These are phyloP conservation scores for Podaxis mareebaensis DNA, from an alignment of 768 basidiomycete species.

Conservation along the genomic window DNA sequence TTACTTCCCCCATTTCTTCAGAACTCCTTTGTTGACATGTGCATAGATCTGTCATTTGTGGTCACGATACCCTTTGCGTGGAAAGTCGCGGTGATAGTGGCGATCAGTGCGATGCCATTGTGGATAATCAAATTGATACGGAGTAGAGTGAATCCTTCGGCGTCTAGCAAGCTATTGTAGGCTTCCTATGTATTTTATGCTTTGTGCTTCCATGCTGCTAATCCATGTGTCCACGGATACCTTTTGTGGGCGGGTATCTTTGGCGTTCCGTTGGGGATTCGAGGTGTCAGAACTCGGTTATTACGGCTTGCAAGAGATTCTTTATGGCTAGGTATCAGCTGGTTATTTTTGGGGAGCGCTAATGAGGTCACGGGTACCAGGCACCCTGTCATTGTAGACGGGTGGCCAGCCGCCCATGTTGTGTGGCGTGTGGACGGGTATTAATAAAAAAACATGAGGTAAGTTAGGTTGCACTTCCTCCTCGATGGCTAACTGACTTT, in stretches of 20 bases:
- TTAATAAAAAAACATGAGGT: background rate
- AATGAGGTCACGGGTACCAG: background rate
- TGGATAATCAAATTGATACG: slow-evolving; percentile 89
- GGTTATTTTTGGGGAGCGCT: background rate
- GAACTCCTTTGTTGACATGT: background rate
- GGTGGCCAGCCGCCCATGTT: background rate
- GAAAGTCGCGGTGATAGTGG: slow-evolving; percentile 96
- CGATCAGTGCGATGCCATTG: slow-evolving; percentile 88
- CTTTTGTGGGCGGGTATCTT: background rate
- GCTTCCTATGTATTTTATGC: background rate
- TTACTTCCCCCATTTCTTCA: background rate
- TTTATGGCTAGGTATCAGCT: background rate
- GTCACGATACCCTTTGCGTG: slow-evolving; percentile 84
- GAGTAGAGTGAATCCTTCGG: slow-evolving; percentile 86
- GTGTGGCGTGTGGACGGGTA: background rate
- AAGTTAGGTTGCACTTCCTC: background rate
- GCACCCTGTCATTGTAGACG: background rate
- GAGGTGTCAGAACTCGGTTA: background rate
- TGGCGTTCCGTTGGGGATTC: background rate
- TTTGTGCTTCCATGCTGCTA: background rate
- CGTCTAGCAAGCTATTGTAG: slow-evolving; percentile 87
- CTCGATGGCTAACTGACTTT: too few species aligned
- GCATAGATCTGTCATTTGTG: slow-evolving; percentile 87
- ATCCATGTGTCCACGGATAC: background rate
- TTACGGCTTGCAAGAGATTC: background rate